Conservation (phyloP, 2,329 filamentous ascomycete genomes). For the Pyrenochaeta sp. region DNA sequence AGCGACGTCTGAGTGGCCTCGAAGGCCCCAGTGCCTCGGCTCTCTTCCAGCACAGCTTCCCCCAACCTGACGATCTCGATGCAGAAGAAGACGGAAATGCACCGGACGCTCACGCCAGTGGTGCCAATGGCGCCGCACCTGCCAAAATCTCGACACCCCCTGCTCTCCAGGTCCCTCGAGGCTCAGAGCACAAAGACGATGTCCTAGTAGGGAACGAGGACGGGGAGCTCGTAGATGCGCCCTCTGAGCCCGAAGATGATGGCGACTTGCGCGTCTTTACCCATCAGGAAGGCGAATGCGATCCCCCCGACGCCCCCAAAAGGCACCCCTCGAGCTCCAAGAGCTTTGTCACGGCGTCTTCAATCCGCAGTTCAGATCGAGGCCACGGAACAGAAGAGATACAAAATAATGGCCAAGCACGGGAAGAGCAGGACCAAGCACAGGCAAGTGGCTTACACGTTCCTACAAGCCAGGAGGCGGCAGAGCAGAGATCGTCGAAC, state of each 20-base stretch:
- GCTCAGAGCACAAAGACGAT: conserved; percentile 29
- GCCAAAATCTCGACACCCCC: conserved; percentile 32
- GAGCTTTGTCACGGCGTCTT: conserved; percentile 43
- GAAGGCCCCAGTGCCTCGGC: conserved; percentile 50
- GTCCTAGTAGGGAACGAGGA: conserved; percentile 26
- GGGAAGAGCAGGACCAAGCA: conserved; percentile 25
- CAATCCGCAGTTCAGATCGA: conserved; percentile 17
- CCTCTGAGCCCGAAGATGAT: conserved; percentile 41
- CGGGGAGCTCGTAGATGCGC: conserved; percentile 36
- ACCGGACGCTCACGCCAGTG: conserved; percentile 12
- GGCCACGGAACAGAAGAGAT: conserved; percentile 6
- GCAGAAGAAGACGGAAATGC: conserved; percentile 35
- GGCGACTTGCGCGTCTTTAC: conserved; percentile 27
- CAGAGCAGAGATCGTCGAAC: conserved; percentile 24
- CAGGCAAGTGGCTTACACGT: conserved; percentile 43
- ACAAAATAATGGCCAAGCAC: conserved; percentile 6
- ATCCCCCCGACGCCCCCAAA: conserved; percentile 12
- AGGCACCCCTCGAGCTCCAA: conserved; percentile 38
- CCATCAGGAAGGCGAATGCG: conserved; percentile 20
- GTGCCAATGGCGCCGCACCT: conserved; percentile 20
- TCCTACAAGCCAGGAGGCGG: conserved; percentile 23
- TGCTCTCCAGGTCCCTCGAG: conserved; percentile 40
- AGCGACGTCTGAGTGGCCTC: conserved; percentile 52
- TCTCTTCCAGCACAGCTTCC: conserved; percentile 51
- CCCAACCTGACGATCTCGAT: conserved; percentile 49